These are phyloP conservation scores for Aspergillus texensis DNA, from an alignment of 2,329 filamentous ascomycete genomes.

Conservation along the genomic window DNA sequence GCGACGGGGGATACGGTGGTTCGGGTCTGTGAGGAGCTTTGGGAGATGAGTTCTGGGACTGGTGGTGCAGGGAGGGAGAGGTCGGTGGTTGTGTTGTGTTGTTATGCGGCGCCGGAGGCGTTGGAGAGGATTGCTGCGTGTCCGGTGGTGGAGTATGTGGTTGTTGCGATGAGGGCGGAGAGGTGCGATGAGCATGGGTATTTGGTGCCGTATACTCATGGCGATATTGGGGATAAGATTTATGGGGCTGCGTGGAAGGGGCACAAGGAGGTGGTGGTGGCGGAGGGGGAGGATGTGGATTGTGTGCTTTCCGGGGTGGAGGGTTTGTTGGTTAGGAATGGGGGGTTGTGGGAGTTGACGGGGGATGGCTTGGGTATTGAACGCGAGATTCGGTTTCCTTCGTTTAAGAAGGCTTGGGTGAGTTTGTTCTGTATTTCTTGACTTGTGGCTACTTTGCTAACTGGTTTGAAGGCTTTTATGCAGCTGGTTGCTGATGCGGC, in stretches of 20 bases:
- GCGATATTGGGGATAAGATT: not conserved
- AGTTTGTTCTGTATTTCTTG: not conserved
- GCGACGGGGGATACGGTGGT: not conserved
- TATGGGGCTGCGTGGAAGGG: not conserved
- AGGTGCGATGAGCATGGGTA: not conserved
- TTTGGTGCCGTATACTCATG: not conserved
- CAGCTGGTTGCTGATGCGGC: not conserved
- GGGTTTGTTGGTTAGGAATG: not conserved
- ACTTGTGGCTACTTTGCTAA: not conserved
- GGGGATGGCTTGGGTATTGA: not conserved
- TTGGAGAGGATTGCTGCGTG: not conserved
- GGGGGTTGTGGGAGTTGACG: not conserved
- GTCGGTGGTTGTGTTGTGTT: not conserved
- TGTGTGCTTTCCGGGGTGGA: not conserved
- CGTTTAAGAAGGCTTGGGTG: not conserved
- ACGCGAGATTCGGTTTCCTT: not conserved
- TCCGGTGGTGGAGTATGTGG: not conserved
- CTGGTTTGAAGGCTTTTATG: not conserved
- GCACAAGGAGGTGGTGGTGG: not conserved
- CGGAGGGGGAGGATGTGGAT: not conserved
- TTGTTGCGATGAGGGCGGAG: not conserved
- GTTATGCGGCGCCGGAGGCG: not conserved
- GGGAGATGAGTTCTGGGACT: not conserved
- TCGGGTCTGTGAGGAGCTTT: not conserved
- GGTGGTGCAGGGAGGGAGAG: not conserved